These are phyloP conservation scores for Rutidosis leptorrhynchoides DNA, from an alignment of 129 eudicot genomes.

Conservation along the genomic window DNA sequence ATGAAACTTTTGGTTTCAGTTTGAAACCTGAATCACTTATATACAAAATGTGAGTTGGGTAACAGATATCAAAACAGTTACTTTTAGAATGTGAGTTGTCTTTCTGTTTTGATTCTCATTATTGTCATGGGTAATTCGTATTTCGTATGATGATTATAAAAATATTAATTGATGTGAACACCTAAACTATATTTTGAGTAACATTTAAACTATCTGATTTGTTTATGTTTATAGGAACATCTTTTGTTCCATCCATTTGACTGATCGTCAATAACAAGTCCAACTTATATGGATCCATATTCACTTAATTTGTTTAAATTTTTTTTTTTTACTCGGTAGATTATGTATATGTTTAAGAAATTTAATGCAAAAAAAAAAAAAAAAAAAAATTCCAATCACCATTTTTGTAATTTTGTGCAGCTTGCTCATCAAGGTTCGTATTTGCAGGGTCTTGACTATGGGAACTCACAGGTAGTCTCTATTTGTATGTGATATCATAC, in stretches of 20 bases:
- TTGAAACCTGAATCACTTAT: neutral
- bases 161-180: too few relatives aligned
- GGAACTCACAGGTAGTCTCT: constrained; percentile 48
- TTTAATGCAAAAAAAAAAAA: neutral
- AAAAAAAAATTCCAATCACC: too few relatives aligned
- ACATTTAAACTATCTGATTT: neutral
- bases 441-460: constrained; percentile 54
- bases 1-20: neutral
- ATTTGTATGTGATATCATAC: neutral
- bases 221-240: neutral
- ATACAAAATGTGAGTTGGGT: neutral
- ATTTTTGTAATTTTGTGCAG: constrained; percentile 23
- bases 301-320: neutral
- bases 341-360: neutral
- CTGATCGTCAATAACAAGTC: neutral
- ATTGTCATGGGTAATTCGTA: too few relatives aligned
- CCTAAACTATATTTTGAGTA: neutral
- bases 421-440: constrained; percentile 53
- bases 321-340: neutral
- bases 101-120: neutral
- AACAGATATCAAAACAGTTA: neutral
- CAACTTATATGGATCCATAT: neutral
- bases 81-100: neutral
- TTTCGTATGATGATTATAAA: too few relatives aligned
- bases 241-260: neutral